These are phyloP conservation scores for Hanseniaspora valbyensis DNA, from an alignment of 805 yeast species.

Conservation along the genomic window DNA sequence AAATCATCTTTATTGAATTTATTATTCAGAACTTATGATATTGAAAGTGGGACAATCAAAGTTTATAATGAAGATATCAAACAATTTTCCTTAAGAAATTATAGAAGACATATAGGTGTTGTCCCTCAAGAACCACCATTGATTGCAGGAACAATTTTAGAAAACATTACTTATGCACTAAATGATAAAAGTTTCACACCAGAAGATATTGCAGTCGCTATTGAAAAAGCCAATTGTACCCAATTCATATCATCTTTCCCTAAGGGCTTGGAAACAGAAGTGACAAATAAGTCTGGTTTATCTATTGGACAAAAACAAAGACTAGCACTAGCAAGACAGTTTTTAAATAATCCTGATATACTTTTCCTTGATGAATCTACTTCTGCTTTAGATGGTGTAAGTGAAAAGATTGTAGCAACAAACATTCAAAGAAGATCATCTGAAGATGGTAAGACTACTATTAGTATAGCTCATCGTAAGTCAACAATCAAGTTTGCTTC, in stretches of 20 bases:
- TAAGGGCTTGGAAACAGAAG: constrained; percentile 64
- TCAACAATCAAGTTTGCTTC: constrained; percentile 79
- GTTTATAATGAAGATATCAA: constrained; percentile 56
- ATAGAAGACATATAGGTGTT: constrained; percentile 68
- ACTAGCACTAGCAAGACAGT: constrained; percentile 79
- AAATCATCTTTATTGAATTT: constrained; percentile 80
- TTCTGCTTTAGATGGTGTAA: constrained; percentile 79
- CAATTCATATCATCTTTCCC: constrained; percentile 67
- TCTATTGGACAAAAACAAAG: constrained; percentile 95
- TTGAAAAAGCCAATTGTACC: constrained; percentile 60
- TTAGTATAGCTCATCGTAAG: constrained; percentile 84
- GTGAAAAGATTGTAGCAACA: constrained; percentile 73
- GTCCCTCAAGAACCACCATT: constrained; percentile 89
- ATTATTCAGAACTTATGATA: constrained; percentile 74
- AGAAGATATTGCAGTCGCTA: constrained; percentile 50
- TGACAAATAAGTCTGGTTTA: constrained; percentile 77
- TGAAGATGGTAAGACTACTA: constrained; percentile 53
- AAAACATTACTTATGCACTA: constrained; percentile 69
- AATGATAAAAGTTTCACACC: constrained; percentile 41
- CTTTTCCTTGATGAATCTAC: constrained; percentile 88
- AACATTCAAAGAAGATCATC: constrained; percentile 47
- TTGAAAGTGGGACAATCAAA: constrained; percentile 48
- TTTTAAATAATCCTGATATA: constrained; percentile 67
- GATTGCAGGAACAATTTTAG: constrained; percentile 74
- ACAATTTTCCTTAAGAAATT: constrained; percentile 57